Evolutionary conservation across 306 rosid species (phyloP).

Genomic region (Macrotyloma uniflorum): DNA sequence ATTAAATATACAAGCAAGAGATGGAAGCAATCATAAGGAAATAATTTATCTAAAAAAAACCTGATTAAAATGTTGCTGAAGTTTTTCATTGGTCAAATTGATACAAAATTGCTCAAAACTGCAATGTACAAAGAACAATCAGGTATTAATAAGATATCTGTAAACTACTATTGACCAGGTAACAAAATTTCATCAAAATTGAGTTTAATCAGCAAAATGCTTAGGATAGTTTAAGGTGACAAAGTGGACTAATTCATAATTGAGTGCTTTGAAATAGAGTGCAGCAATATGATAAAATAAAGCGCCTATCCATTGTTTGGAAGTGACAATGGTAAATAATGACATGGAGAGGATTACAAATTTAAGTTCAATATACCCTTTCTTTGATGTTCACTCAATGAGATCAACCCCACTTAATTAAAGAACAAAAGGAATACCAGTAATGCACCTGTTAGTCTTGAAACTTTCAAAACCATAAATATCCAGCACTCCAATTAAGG

Average conservation of each 20-base stretch:
- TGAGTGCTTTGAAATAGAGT: background rate
- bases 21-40: slow-evolving; percentile 32
- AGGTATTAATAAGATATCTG: slow-evolving; percentile 27
- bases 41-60: slow-evolving; percentile 47
- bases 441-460: slow-evolving; percentile 96
- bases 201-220: slow-evolving; percentile 17
- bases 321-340: slow-evolving; percentile 18
- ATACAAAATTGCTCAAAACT: slow-evolving; percentile 99
- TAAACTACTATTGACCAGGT: slow-evolving; percentile 27
- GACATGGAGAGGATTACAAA: slow-evolving; percentile 10
- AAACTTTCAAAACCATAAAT: slow-evolving; percentile 99
- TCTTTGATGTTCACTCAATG: slow-evolving; percentile 29
- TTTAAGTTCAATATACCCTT: slow-evolving; percentile 24
- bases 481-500: slow-evolving; percentile 94
- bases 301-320: background rate
- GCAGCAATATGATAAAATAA: slow-evolving; percentile 10
- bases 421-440: slow-evolving; percentile 53
- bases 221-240: slow-evolving; percentile 5
- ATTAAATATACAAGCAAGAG: slow-evolving; percentile 29
- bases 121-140: slow-evolving; percentile 38
- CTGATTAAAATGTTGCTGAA: slow-evolving; percentile 99
- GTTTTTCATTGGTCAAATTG: slow-evolving; percentile 98
- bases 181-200: slow-evolving; percentile 13
- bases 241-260: background rate
- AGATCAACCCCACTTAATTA: slow-evolving; percentile 41